phyloP scores from a whole-genome alignment of 1,139 yeast species.

The Candida tropicalis region DNA sequence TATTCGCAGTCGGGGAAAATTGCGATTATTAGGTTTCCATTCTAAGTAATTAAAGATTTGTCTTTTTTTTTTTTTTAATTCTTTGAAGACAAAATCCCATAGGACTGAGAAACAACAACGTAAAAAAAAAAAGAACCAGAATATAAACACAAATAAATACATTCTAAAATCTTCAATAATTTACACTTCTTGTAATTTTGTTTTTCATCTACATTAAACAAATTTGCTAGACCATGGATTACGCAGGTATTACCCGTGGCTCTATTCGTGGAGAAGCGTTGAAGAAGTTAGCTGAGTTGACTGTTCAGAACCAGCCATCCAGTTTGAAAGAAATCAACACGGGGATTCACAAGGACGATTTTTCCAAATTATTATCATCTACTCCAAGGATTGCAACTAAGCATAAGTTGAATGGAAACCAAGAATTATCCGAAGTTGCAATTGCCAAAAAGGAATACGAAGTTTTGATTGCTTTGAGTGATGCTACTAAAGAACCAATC shows the following conservation, averaged over 20 bases:
- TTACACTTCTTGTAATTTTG: not conserved
- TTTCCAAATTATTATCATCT: slow-evolving; percentile 26
- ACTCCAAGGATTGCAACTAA: slow-evolving; percentile 20
- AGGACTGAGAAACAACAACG: too few relatives aligned
- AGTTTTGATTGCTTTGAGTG: slow-evolving; percentile 66
- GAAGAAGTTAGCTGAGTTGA: slow-evolving; percentile 38
- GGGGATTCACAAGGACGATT: slow-evolving; percentile 24
- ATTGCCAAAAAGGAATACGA: slow-evolving; percentile 66
- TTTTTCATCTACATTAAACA: not conserved
- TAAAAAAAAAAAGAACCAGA: not conserved
- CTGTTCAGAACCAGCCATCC: slow-evolving; percentile 27
- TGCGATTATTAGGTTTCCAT: not conserved
- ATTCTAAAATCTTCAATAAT: not conserved
- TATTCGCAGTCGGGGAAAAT: not conserved
- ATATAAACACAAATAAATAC: not conserved
- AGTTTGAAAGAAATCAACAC: slow-evolving; percentile 20
- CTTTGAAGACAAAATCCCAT: too few relatives aligned
- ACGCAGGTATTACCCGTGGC: slow-evolving; percentile 39
- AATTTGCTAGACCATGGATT: slow-evolving; percentile 32
- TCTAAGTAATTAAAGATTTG: not conserved
- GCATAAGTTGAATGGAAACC: slow-evolving; percentile 5
- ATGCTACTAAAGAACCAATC: slow-evolving; percentile 47
- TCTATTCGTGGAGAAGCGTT: slow-evolving; percentile 65
- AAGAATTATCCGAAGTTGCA: slow-evolving; percentile 34
- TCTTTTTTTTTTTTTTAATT: too few relatives aligned